Evolutionary conservation across 495 filamentous ascomycete species (phyloP).

Genomic region (Bacidia rubella): DNA sequence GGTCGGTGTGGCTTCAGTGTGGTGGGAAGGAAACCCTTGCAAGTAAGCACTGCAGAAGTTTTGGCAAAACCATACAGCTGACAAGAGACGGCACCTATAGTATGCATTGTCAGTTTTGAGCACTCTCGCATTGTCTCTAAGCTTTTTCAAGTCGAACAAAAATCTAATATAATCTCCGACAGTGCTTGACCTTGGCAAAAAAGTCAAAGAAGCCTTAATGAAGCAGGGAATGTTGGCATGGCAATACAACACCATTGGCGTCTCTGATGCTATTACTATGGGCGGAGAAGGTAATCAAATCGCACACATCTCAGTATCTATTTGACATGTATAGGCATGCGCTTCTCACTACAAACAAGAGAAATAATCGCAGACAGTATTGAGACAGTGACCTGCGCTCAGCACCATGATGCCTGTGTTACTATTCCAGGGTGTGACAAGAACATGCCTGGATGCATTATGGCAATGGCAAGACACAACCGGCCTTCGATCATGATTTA

Average conservation of each 20-base stretch:
- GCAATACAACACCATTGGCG: slow-evolving; percentile 90
- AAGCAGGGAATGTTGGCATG: slow-evolving; percentile 83
- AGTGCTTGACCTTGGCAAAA: slow-evolving; percentile 81
- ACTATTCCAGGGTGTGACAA: slow-evolving; percentile 95
- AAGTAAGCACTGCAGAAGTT: slow-evolving; percentile 32
- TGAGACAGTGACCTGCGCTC: slow-evolving; percentile 79
- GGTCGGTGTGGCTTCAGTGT: slow-evolving; percentile 78
- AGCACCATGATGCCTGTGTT: slow-evolving; percentile 87
- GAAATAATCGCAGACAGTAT: slow-evolving; percentile 94
- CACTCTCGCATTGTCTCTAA: neutral
- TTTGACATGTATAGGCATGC: slow-evolving; percentile 56
- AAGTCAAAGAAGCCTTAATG: slow-evolving; percentile 70
- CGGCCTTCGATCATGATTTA: slow-evolving; percentile 77
- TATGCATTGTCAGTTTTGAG: slow-evolving; percentile 23
- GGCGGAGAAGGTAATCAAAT: slow-evolving; percentile 61
- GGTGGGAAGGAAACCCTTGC: slow-evolving; percentile 98
- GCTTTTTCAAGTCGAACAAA: neutral
- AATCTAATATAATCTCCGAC: neutral
- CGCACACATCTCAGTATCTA: neutral
- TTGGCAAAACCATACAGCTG: slow-evolving; percentile 4
- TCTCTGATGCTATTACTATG: slow-evolving; percentile 93
- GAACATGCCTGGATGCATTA: slow-evolving; percentile 90
- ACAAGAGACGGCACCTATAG: slow-evolving; percentile 14
- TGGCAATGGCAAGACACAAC: slow-evolving; percentile 82
- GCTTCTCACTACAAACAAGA: slow-evolving; percentile 87